Evolutionary conservation across 2,329 filamentous ascomycete genomes (phyloP).

Genomic region (Rhynchosporium agropyri): DNA sequence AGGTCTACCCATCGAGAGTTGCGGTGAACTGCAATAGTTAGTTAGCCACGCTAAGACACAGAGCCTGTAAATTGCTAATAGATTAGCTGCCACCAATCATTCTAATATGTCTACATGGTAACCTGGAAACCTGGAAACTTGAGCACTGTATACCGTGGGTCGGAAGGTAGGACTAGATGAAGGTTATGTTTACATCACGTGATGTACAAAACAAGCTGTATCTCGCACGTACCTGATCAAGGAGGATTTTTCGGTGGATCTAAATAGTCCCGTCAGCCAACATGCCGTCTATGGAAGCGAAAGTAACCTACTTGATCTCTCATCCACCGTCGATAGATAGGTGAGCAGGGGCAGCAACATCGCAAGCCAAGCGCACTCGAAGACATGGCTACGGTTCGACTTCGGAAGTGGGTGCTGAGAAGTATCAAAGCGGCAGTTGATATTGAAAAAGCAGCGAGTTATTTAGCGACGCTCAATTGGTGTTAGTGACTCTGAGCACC

Average conservation of each 20-base stretch:
- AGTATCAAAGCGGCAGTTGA: not conserved
- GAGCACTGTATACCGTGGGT: not conserved
- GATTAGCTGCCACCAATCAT: no score
- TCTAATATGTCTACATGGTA: no score
- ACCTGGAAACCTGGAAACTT: no score
- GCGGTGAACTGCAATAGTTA: not conserved
- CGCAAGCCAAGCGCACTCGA: not conserved
- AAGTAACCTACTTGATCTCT: not conserved
- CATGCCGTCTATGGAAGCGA: no score
- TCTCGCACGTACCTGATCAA: not conserved
- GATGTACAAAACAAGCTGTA: not conserved
- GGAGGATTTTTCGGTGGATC: not conserved
- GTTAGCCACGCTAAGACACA: not conserved
- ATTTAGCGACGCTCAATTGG: not conserved
- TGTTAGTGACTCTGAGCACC: slow-evolving; percentile 10
- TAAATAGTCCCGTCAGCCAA: not conserved
- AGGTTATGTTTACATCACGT: slow-evolving; percentile 20
- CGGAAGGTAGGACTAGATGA: not conserved
- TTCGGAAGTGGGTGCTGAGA: slow-evolving; percentile 16
- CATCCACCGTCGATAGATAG: slow-evolving; percentile 8
- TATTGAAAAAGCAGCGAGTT: not conserved
- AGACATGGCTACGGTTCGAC: slow-evolving; percentile 9
- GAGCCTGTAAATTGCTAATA: not conserved
- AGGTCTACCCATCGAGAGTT: slow-evolving; percentile 13
- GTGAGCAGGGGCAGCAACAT: slow-evolving; percentile 1